A percentile compares a stretch with the other conserved stretches of the same genome.
Conservation (phyloP, 164 flowering plant species). For the Protea cynaroides region DNA sequence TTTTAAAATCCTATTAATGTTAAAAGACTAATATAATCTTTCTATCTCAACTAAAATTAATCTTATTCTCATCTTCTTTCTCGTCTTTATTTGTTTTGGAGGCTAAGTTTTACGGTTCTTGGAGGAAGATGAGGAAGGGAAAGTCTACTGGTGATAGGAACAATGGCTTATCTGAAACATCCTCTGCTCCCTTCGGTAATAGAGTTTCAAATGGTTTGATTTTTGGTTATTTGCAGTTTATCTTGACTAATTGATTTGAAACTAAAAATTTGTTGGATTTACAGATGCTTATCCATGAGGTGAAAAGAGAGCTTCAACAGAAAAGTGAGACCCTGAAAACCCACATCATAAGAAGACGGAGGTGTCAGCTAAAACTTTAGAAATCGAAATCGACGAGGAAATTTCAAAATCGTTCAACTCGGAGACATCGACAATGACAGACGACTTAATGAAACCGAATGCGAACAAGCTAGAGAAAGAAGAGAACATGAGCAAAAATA, state of each 20-base stretch:
- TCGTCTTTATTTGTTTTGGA: no score
- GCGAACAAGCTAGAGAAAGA: background rate
- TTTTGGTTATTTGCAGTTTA: no score
- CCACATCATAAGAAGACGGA: background rate
- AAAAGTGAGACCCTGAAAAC: background rate
- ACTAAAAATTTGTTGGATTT: background rate
- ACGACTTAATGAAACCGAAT: conserved; percentile 19
- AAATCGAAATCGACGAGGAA: conserved; percentile 24
- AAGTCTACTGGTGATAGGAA: no score
- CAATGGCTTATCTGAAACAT: conserved; percentile 41
- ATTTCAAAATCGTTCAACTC: conserved; percentile 29
- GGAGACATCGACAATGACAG: conserved; percentile 31
- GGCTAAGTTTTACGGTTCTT: no score
- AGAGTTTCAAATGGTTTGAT: no score
- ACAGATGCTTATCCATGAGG: background rate
- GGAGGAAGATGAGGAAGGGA: no score
- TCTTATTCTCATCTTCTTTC: no score
- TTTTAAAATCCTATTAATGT: no score
- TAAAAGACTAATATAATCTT: no score
- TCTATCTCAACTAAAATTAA: no score
- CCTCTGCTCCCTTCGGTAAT: background rate
- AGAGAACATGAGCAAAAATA: conserved; percentile 2
- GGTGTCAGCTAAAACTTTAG: conserved; percentile 9
- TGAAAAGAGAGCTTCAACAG: background rate
- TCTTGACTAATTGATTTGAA: no score